Evolutionary conservation across 1,139 yeast genomes (phyloP).

Genomic region (Protomyces lactucae-debilis): DNA sequence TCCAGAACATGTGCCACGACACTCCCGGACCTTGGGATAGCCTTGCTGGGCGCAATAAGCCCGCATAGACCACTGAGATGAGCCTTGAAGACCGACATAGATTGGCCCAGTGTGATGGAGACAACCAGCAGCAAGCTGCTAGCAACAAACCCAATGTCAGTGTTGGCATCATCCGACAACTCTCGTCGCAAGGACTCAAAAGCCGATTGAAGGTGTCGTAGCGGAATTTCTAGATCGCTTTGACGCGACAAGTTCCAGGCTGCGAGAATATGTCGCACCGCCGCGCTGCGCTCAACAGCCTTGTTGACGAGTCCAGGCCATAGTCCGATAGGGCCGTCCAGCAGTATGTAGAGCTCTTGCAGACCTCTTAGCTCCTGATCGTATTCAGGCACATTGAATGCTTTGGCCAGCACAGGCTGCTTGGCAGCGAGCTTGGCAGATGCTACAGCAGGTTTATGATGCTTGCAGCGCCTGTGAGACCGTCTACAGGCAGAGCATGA

Average conservation of each 20-base stretch:
- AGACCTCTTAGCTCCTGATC: neutral
- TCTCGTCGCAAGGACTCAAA: neutral
- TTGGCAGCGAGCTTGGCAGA: neutral
- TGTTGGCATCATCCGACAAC: neutral
- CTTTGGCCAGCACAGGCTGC: neutral
- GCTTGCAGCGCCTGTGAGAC: conserved; percentile 1
- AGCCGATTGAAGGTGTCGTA: neutral
- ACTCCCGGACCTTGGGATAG: neutral
- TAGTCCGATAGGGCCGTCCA: neutral
- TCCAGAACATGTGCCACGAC: neutral
- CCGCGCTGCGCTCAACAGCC: conserved; percentile 2
- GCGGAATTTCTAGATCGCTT: neutral
- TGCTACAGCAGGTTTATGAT: neutral
- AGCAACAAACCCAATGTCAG: neutral
- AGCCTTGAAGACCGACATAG: conserved; percentile 1
- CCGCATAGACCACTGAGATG: conserved; percentile 1
- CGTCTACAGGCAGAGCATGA: conserved; percentile 8
- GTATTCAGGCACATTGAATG: neutral
- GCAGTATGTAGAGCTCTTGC: neutral
- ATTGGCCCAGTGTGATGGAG: neutral
- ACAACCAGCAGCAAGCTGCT: neutral
- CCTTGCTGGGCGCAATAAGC: neutral
- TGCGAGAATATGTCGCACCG: conserved; percentile 1
- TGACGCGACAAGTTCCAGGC: neutral
- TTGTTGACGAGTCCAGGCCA: neutral